Evolutionary conservation across 1,284 basidiomycete species (phyloP).

Genomic region (Kalmanozyma brasiliensis): DNA sequence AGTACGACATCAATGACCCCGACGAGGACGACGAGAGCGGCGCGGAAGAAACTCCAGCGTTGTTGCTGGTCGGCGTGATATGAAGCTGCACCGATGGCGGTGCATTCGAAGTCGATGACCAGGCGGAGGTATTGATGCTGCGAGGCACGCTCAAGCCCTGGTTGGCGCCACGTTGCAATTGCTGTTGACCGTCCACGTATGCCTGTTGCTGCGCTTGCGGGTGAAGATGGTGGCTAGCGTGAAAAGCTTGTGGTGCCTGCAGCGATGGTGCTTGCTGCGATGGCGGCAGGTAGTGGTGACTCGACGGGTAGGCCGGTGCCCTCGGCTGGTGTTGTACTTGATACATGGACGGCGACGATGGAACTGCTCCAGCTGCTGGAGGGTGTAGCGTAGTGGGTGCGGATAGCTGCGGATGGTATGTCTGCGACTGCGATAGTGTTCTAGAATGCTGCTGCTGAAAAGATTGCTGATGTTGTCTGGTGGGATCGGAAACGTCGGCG

Average conservation of each 20-base stretch:
- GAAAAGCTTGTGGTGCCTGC: neutral
- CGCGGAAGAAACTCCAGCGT: conserved; percentile 1
- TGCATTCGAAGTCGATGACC: conserved; percentile 17
- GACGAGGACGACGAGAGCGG: conserved; percentile 26
- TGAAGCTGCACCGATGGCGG: conserved; percentile 7
- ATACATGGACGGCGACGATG: conserved; percentile 17
- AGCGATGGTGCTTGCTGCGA: neutral
- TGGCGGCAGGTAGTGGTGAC: conserved; percentile 1
- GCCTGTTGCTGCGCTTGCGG: neutral
- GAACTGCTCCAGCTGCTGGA: neutral
- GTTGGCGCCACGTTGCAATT: conserved; percentile 1
- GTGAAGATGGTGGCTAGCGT: neutral
- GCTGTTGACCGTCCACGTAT: neutral
- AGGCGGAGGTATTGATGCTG: conserved; percentile 18
- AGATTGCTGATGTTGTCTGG: conserved; percentile 1
- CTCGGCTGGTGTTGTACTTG: conserved; percentile 12
- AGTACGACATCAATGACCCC: conserved; percentile 28
- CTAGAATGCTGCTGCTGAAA: neutral
- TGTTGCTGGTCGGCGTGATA: conserved; percentile 2
- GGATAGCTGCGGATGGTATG: neutral
- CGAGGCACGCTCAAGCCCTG: conserved; percentile 25
- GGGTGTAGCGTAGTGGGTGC: neutral
- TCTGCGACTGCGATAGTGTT: neutral
- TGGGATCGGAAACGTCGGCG: neutral
- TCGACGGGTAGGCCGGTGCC: conserved; percentile 8